These are phyloP conservation scores for Leptodermis oblonga DNA, from an alignment of 257 asterid genomes.

Conservation along the genomic window DNA sequence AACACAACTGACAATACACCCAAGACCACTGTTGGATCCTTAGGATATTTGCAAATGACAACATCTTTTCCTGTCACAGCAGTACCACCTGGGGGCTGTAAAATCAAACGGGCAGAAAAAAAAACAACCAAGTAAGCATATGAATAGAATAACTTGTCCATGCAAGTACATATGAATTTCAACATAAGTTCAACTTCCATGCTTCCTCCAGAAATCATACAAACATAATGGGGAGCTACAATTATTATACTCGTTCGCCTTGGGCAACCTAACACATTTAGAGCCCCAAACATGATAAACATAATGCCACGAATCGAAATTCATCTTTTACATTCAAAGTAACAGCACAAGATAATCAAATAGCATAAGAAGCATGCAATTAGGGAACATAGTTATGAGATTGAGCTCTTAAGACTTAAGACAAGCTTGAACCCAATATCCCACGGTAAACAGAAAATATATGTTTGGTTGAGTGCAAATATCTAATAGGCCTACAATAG, in stretches of 20 bases:
- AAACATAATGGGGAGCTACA: background rate
- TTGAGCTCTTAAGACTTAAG: background rate
- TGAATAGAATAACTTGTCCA: background rate
- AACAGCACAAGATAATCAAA: background rate
- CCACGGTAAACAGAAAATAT: background rate
- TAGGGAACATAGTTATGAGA: background rate
- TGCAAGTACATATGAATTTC: background rate
- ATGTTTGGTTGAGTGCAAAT: background rate
- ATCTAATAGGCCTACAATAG: background rate
- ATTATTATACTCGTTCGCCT: background rate
- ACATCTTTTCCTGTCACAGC: slow-evolving; percentile 48
- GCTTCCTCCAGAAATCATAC: background rate
- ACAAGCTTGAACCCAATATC: background rate
- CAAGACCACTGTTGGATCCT: slow-evolving; percentile 56
- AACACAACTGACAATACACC: slow-evolving; percentile 65
- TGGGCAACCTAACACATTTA: background rate
- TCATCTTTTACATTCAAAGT: background rate
- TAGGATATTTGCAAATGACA: slow-evolving; percentile 71
- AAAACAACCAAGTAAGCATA: background rate
- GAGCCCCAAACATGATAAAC: background rate
- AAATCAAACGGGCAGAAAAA: slow-evolving; percentile 16
- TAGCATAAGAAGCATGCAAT: background rate
- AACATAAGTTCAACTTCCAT: background rate
- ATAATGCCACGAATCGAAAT: background rate
- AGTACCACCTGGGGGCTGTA: slow-evolving; percentile 75